phyloP scores from a whole-genome alignment of 164 flowering plant genomes.

The Vitis amurensis region DNA sequence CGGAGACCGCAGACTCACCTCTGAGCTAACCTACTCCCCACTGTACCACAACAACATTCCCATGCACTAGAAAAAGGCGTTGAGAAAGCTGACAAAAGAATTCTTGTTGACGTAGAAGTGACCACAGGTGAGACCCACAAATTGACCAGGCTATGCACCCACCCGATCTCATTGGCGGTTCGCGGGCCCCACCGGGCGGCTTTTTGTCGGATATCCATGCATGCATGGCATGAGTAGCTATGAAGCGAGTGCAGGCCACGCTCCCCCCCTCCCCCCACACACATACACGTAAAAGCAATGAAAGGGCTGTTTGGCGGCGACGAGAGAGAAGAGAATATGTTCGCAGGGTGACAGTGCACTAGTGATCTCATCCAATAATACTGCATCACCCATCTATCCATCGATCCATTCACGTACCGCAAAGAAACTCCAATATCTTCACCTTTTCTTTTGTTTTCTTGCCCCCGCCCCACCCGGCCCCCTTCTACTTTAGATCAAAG shows the following conservation, averaged over 20 bases:
- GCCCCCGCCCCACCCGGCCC: too few species aligned
- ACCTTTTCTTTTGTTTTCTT: neutral
- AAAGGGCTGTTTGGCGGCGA: constrained; percentile 14
- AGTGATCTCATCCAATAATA: too few species aligned
- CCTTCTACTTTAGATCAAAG: neutral
- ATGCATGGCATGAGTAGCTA: neutral
- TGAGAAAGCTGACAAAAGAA: neutral
- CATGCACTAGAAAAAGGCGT: neutral
- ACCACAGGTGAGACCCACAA: constrained; percentile 1
- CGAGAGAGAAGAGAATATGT: constrained; percentile 7
- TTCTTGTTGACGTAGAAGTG: neutral
- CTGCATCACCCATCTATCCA: neutral
- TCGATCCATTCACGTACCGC: constrained; percentile 6
- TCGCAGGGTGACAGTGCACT: neutral
- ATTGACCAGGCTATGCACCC: constrained; percentile 2
- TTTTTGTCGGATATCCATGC: constrained; percentile 26
- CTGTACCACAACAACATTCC: neutral
- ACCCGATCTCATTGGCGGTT: constrained; percentile 2
- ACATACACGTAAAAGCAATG: too few species aligned
- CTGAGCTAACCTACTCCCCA: neutral
- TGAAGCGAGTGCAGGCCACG: constrained; percentile 21
- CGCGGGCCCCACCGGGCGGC: neutral
- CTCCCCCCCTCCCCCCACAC: neutral
- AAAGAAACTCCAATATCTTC: constrained; percentile 8
- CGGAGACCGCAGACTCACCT: neutral